Evolutionary conservation across 768 basidiomycete species (phyloP).

Genomic region (Imleria badia): DNA sequence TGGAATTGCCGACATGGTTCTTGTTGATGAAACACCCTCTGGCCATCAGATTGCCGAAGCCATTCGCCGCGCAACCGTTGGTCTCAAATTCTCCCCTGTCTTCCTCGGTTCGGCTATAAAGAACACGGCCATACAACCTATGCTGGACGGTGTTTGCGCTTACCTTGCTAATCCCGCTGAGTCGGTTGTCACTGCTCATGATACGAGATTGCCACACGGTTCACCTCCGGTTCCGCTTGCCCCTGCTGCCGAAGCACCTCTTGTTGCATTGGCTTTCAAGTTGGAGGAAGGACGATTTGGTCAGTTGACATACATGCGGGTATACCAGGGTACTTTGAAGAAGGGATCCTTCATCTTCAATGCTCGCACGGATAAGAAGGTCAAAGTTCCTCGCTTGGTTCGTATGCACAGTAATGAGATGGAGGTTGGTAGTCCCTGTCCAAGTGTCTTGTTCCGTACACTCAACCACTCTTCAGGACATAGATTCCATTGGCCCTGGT

Average conservation of each 20-base stretch:
- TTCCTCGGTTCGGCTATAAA: constrained; percentile 97
- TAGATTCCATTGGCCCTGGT: constrained; percentile 90
- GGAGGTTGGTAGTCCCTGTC: constrained; percentile 61
- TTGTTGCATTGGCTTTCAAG: constrained; percentile 97
- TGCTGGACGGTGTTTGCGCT: constrained; percentile 93
- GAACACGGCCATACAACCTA: constrained; percentile 92
- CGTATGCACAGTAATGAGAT: constrained; percentile 99
- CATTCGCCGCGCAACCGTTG: constrained; percentile 85
- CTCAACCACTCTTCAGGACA: constrained; percentile 56
- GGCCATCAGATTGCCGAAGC: constrained; percentile 75
- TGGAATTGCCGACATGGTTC: constrained; percentile 85
- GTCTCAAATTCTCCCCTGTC: constrained; percentile 92
- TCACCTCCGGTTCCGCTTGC: constrained; percentile 72
- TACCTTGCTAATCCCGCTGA: constrained; percentile 92
- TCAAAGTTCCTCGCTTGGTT: constrained; percentile 94
- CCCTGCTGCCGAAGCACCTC: constrained; percentile 82
- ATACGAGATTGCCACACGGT: constrained; percentile 63
- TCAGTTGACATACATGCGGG: constrained; percentile 96
- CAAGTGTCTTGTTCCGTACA: neutral
- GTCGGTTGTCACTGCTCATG: constrained; percentile 74
- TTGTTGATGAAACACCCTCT: constrained; percentile 79
- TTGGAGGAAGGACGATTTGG: constrained; percentile 97
- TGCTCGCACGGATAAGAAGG: constrained; percentile 92
- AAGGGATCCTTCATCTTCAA: constrained; percentile 86
- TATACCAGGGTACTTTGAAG: constrained; percentile 94